These are phyloP conservation scores for Takakia lepidozioides DNA, from an alignment of 225 moss, liverwort and hornwort species.

Conservation along the genomic window DNA sequence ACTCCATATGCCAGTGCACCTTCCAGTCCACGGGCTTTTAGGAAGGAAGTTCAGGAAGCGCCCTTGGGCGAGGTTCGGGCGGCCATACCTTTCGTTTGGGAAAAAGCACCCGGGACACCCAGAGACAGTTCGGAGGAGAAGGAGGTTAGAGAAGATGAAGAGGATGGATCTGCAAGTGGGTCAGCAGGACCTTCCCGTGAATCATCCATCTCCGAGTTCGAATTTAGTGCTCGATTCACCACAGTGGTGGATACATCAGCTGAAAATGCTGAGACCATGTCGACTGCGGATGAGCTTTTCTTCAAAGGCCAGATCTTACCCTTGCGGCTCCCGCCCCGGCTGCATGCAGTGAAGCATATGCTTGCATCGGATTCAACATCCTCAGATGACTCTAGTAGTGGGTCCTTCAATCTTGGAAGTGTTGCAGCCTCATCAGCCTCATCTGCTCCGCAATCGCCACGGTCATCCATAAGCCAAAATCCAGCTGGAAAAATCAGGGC, in stretches of 20 bases:
- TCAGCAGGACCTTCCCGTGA: conserved; percentile 22
- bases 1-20: conserved; percentile 37
- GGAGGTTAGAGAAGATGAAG: conserved; percentile 7
- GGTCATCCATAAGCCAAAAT: too few species aligned
- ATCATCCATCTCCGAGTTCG: conserved; percentile 29
- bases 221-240: conserved; percentile 22
- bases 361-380: conserved; percentile 9
- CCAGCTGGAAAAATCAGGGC: too few species aligned
- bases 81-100: conserved; percentile 53
- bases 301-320: conserved; percentile 34
- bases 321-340: conserved; percentile 32
- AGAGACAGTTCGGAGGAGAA: conserved; percentile 17
- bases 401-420: conserved; percentile 11
- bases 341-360: conserved; percentile 29
- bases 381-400: conserved; percentile 16
- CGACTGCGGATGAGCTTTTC: conserved; percentile 38
- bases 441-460: too few species aligned
- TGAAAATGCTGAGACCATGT: conserved; percentile 12
- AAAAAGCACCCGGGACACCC: conserved; percentile 39
- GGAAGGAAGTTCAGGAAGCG: conserved; percentile 31
- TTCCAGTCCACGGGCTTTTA: conserved; percentile 21
- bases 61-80: conserved; percentile 49
- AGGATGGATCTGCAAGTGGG: conserved; percentile 8
- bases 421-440: too few species aligned
- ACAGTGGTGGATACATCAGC: conserved; percentile 11